Evolutionary conservation across 2,329 filamentous ascomycete species (phyloP).

Genomic region (Amesomyces nigricolor): DNA sequence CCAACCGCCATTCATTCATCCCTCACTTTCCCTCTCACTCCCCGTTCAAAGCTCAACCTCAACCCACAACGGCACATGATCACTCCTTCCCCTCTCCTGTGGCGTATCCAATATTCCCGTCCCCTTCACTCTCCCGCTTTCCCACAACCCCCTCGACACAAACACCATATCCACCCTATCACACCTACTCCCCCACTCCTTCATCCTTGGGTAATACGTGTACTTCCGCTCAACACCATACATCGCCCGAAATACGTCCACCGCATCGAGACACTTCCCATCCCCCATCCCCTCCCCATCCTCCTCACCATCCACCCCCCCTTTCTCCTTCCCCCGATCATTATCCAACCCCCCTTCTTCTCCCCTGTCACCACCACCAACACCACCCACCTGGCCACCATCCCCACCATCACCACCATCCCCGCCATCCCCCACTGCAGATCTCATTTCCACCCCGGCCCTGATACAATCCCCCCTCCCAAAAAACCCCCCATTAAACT

Average conservation of each 20-base stretch:
- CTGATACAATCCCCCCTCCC: constrained; percentile 20
- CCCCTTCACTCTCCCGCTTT: constrained; percentile 21
- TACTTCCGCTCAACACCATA: constrained; percentile 39
- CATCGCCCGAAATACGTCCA: constrained; percentile 45
- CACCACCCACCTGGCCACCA: background rate
- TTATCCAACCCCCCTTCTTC: background rate
- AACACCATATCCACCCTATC: constrained; percentile 50
- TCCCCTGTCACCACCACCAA: background rate
- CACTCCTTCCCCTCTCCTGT: constrained; percentile 45
- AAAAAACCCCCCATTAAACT: constrained; percentile 47
- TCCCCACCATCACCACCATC: no score
- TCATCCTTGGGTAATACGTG: constrained; percentile 43
- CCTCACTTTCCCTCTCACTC: background rate
- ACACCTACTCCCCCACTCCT: constrained; percentile 44
- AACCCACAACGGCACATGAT: constrained; percentile 49
- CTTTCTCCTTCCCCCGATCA: constrained; percentile 23
- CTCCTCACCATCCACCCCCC: background rate
- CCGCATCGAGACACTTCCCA: constrained; percentile 29
- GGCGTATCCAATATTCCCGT: constrained; percentile 34
- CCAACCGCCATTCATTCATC: no score
- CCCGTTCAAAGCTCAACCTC: constrained; percentile 18
- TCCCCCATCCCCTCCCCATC: constrained; percentile 10
- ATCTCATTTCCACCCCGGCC: background rate
- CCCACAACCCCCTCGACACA: constrained; percentile 34
- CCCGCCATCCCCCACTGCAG: no score